These are phyloP conservation scores for Pseudogymnoascus sp. DNA, from an alignment of 2,329 filamentous ascomycete genomes.

Conservation along the genomic window DNA sequence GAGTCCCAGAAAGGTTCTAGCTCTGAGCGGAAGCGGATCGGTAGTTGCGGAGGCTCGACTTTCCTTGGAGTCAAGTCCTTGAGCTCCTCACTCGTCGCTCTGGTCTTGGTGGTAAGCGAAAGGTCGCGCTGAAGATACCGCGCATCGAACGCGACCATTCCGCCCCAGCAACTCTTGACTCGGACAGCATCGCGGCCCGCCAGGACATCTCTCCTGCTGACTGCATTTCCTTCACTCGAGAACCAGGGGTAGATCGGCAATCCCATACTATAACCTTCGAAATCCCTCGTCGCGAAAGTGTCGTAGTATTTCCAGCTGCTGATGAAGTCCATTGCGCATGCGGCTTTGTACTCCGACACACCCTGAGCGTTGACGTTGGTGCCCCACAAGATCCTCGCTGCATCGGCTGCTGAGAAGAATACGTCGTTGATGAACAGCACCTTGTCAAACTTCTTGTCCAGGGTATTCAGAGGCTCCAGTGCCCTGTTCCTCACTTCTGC, in stretches of 20 bases:
- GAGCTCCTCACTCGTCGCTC: background rate
- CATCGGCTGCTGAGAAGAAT: constrained; percentile 40
- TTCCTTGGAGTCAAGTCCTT: constrained; percentile 23
- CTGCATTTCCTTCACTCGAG: constrained; percentile 40
- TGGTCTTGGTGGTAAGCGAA: background rate
- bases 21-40: constrained; percentile 48
- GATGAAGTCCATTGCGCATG: constrained; percentile 63
- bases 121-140: constrained; percentile 43
- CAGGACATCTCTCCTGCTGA: constrained; percentile 54
- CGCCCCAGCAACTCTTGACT: constrained; percentile 68
- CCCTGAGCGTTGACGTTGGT: constrained; percentile 37
- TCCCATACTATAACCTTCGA: constrained; percentile 52
- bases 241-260: constrained; percentile 63
- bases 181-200: constrained; percentile 53
- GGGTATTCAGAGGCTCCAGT: constrained; percentile 49
- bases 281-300: constrained; percentile 62
- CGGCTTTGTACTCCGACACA: constrained; percentile 50
- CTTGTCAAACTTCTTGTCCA: constrained; percentile 41
- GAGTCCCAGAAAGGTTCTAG: constrained; percentile 53
- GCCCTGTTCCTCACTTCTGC: constrained; percentile 66
- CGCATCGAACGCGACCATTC: constrained; percentile 61
- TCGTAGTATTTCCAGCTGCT: constrained; percentile 64
- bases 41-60: constrained; percentile 24
- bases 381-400: constrained; percentile 50
- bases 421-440: constrained; percentile 63